These are phyloP conservation scores for Leptoxyphium fumago DNA, from an alignment of 2,329 filamentous ascomycete genomes.

Conservation along the genomic window DNA sequence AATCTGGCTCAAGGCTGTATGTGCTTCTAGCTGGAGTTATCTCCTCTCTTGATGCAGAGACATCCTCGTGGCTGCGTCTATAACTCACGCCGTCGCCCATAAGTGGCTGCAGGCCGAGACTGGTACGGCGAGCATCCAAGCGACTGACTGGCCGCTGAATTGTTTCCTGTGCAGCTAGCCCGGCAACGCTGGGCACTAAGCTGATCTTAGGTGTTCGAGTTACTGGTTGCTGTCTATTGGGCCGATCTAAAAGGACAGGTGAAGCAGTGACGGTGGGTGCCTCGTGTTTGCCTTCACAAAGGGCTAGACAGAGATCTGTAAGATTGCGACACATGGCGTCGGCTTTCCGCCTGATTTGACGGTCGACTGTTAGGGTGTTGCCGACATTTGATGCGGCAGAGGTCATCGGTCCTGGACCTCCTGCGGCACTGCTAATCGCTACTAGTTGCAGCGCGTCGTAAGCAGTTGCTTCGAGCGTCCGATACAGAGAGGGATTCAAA, in stretches of 20 bases:
- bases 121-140: conserved; percentile 30
- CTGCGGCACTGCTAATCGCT: conserved; percentile 58
- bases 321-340: conserved; percentile 86
- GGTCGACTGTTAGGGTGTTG: conserved; percentile 52
- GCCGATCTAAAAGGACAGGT: conserved; percentile 7
- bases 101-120: conserved; percentile 12
- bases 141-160: conserved; percentile 24
- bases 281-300: conserved; percentile 34
- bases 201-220: conserved; percentile 5
- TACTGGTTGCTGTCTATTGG: conserved; percentile 1
- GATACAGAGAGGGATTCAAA: conserved; percentile 57
- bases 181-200: conserved; percentile 6
- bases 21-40: conserved; percentile 10
- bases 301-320: conserved; percentile 78
- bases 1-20: conserved; percentile 4
- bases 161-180: conserved; percentile 19
- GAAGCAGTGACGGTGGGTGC: conserved; percentile 9
- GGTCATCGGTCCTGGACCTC: conserved; percentile 46
- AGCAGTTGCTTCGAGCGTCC: conserved; percentile 65
- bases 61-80: conserved; percentile 17
- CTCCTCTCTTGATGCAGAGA: conserved; percentile 15
- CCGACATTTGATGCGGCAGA: conserved; percentile 52
- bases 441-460: conserved; percentile 68
- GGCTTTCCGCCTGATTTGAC: conserved; percentile 76
- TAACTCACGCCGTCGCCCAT: conserved; percentile 10